A percentile compares a stretch with the other conserved stretches of the same genome.
These are phyloP conservation scores for Sphaerobolus stellatus DNA, from an alignment of 1,284 basidiomycete species.

Conservation along the genomic window DNA sequence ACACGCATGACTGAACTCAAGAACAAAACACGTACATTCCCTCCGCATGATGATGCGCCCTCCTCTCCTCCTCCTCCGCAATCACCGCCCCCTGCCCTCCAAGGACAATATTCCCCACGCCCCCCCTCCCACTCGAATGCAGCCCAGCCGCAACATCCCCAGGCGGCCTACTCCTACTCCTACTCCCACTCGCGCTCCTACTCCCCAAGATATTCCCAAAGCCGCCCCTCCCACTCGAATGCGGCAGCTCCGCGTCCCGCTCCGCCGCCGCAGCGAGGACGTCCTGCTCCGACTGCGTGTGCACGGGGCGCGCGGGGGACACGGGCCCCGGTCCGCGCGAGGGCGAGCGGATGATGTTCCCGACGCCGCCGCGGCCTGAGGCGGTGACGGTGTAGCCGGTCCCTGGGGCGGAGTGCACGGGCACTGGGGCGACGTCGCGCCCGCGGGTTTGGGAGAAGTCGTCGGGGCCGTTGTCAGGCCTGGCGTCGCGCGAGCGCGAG, in stretches of 20 bases:
- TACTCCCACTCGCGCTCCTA: too few relatives aligned
- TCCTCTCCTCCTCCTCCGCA: slow-evolving; percentile 47
- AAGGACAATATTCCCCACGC: slow-evolving; percentile 28
- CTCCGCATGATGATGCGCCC: slow-evolving; percentile 30
- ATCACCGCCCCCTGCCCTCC: slow-evolving; percentile 28
- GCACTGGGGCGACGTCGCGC: slow-evolving; percentile 46
- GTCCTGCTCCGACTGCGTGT: slow-evolving; percentile 42
- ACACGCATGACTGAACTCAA: slow-evolving; percentile 3
- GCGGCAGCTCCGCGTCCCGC: slow-evolving; percentile 20
- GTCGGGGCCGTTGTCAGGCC: slow-evolving; percentile 36
- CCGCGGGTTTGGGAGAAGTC: slow-evolving; percentile 52
- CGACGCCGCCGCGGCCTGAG: slow-evolving; percentile 73
- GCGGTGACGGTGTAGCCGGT: slow-evolving; percentile 39
- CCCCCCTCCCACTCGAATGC: slow-evolving; percentile 20
- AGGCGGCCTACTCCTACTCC: too few relatives aligned
- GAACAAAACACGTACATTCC: slow-evolving; percentile 41
- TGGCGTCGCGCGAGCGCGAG: slow-evolving; percentile 33
- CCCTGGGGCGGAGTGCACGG: background rate
- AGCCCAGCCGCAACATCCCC: too few relatives aligned
- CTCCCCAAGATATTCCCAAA: slow-evolving; percentile 57
- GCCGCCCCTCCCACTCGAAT: slow-evolving; percentile 67
- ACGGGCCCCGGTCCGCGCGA: slow-evolving; percentile 53
- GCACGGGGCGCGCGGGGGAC: slow-evolving; percentile 23
- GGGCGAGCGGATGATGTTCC: slow-evolving; percentile 75
- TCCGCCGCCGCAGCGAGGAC: slow-evolving; percentile 44